Percentiles rank a stretch among this genome's conserved stretches.
These are phyloP conservation scores for Penicillium sp. DNA, from an alignment of 2,329 filamentous ascomycete genomes.

Conservation along the genomic window DNA sequence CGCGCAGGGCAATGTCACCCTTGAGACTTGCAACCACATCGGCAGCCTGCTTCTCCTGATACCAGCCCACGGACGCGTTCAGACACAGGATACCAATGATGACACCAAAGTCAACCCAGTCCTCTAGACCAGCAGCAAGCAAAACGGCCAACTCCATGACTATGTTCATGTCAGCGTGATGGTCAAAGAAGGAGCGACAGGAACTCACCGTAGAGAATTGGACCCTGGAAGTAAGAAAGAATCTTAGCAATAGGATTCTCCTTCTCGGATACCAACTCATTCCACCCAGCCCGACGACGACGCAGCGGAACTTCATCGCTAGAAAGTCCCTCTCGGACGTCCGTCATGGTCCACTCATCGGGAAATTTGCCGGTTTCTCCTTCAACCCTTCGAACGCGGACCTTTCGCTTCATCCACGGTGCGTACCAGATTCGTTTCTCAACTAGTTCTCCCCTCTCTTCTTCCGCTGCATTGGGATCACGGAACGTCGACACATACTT, in stretches of 20 bases:
- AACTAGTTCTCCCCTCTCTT: conserved; percentile 40
- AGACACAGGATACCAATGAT: conserved; percentile 72
- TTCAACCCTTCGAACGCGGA: conserved; percentile 24
- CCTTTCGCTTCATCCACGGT: conserved; percentile 49
- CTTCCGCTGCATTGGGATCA: conserved; percentile 47
- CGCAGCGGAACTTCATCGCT: conserved; percentile 57
- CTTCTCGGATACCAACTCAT: conserved; percentile 74
- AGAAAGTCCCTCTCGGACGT: conserved; percentile 64
- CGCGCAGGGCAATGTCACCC: conserved; percentile 75
- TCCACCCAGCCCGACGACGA: conserved; percentile 65
- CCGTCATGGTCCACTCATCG: conserved; percentile 66
- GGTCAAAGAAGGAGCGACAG: not conserved
- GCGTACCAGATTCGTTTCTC: conserved; percentile 59
- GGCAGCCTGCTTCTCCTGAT: conserved; percentile 77
- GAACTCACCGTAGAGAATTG: conserved; percentile 31
- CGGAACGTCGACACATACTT: conserved; percentile 66
- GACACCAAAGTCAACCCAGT: conserved; percentile 76
- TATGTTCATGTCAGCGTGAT: conserved; percentile 38
- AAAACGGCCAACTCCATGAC: conserved; percentile 74
- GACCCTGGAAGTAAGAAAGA: conserved; percentile 70
- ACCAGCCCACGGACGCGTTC: conserved; percentile 75
- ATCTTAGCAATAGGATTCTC: conserved; percentile 72
- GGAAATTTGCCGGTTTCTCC: conserved; percentile 47
- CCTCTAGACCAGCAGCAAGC: conserved; percentile 67
- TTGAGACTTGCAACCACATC: conserved; percentile 73